phyloP scores from a whole-genome alignment of 140 eudicot species.

The Artemisia princeps region DNA sequence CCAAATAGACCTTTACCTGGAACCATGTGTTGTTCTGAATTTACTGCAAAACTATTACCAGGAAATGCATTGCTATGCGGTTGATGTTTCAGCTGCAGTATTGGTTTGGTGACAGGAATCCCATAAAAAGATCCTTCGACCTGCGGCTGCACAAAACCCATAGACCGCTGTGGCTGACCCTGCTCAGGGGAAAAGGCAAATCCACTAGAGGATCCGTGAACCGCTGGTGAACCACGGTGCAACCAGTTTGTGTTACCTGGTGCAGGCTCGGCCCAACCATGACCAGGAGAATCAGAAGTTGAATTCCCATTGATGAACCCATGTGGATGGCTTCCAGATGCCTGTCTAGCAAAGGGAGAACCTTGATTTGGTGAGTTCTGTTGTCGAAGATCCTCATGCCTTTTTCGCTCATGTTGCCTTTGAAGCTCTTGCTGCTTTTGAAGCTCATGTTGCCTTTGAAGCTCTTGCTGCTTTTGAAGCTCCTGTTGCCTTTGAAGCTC shows the following conservation, averaged over 20 bases:
- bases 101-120: constrained; percentile 59
- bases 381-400: constrained; percentile 46
- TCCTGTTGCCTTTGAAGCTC: constrained; percentile 78
- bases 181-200: constrained; percentile 31
- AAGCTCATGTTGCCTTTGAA: constrained; percentile 65
- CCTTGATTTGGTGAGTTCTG: constrained; percentile 41
- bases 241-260: constrained; percentile 56
- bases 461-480: constrained; percentile 46
- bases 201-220: constrained; percentile 22
- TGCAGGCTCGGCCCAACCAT: constrained; percentile 48
- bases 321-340: constrained; percentile 42
- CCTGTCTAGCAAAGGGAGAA: constrained; percentile 32
- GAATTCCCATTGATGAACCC: constrained; percentile 43
- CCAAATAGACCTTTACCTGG: constrained; percentile 41
- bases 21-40: constrained; percentile 37
- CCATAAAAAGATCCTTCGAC: constrained; percentile 70
- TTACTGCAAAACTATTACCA: constrained; percentile 36
- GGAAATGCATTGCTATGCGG: constrained; percentile 42
- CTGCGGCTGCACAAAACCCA: constrained; percentile 51
- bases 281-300: constrained; percentile 37
- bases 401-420: constrained; percentile 56
- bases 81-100: constrained; percentile 38
- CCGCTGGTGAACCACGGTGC: constrained; percentile 44
- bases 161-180: constrained; percentile 47
- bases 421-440: constrained; percentile 62